Evolutionary conservation across 805 yeast species (phyloP).

Genomic region (Monosporozyma yasuniensis): DNA sequence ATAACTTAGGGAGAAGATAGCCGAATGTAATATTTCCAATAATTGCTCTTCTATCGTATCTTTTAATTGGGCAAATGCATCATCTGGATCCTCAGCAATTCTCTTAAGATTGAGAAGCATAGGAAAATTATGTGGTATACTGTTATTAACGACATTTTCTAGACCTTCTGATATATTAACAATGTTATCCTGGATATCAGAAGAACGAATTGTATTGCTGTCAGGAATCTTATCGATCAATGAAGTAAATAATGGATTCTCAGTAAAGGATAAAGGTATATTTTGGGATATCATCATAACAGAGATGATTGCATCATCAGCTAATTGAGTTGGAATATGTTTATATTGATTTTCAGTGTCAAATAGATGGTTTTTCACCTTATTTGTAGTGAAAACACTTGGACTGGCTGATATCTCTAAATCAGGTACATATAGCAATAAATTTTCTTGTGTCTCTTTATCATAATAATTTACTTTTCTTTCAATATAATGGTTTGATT

Average conservation of each 20-base stretch:
- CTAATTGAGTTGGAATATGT: not conserved
- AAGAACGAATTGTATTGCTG: not conserved
- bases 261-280: constrained; percentile 6
- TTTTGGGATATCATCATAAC: constrained; percentile 10
- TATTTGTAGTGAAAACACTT: not conserved
- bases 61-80: not conserved
- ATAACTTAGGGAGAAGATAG: constrained; percentile 5
- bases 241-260: constrained; percentile 4
- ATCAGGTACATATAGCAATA: not conserved
- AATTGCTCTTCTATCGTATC: not conserved
- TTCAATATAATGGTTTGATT: constrained; percentile 4
- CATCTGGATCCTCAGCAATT: not conserved
- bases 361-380: not conserved
- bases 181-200: constrained; percentile 2
- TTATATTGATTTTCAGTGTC: not conserved
- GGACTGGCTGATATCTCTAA: not conserved
- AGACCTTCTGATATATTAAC: constrained; percentile 1
- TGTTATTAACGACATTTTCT: constrained; percentile 2
- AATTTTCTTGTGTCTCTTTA: not conserved
- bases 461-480: not conserved
- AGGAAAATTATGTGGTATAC: constrained; percentile 2
- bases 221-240: constrained; percentile 3
- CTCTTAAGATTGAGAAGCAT: not conserved
- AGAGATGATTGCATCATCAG: constrained; percentile 3
- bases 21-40: not conserved